Percentiles rank a stretch among this genome's conserved stretches.
These are phyloP conservation scores for Juglanconis oblonga DNA, from an alignment of 2,329 filamentous ascomycete species.

Conservation along the genomic window DNA sequence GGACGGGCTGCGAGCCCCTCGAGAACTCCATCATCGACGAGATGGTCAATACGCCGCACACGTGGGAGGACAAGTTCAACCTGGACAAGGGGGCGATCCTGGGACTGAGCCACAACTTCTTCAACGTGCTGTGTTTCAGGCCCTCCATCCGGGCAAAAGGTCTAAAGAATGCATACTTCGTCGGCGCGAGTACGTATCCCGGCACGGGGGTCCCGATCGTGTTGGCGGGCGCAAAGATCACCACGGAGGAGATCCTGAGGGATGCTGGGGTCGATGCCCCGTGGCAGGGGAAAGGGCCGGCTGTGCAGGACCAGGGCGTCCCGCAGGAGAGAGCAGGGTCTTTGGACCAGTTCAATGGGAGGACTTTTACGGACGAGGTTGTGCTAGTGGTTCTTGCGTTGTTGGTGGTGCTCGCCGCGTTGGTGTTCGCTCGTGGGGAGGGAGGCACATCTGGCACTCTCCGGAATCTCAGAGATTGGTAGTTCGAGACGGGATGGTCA, in stretches of 20 bases:
- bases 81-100: slow-evolving; percentile 73
- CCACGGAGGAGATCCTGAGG: slow-evolving; percentile 40
- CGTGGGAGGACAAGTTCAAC: slow-evolving; percentile 68
- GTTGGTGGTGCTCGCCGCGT: background rate
- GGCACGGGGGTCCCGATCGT: slow-evolving; percentile 75
- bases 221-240: slow-evolving; percentile 65
- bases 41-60: slow-evolving; percentile 61
- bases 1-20: slow-evolving; percentile 55
- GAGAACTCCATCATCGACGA: slow-evolving; percentile 54
- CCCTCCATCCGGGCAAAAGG: slow-evolving; percentile 54
- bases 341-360: slow-evolving; percentile 14
- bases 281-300: slow-evolving; percentile 25
- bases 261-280: slow-evolving; percentile 29
- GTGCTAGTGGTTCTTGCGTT: background rate
- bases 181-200: slow-evolving; percentile 72
- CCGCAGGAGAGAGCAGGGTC: slow-evolving; percentile 19
- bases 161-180: slow-evolving; percentile 61
- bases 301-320: slow-evolving; percentile 21
- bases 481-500: too few species aligned
- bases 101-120: slow-evolving; percentile 69
- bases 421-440: background rate
- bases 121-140: slow-evolving; percentile 67
- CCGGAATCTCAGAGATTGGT: background rate
- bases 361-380: slow-evolving; percentile 10
- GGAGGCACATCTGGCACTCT: background rate